Conservation (phyloP, 2,329 filamentous ascomycete genomes). For the Alternaria sp. region DNA sequence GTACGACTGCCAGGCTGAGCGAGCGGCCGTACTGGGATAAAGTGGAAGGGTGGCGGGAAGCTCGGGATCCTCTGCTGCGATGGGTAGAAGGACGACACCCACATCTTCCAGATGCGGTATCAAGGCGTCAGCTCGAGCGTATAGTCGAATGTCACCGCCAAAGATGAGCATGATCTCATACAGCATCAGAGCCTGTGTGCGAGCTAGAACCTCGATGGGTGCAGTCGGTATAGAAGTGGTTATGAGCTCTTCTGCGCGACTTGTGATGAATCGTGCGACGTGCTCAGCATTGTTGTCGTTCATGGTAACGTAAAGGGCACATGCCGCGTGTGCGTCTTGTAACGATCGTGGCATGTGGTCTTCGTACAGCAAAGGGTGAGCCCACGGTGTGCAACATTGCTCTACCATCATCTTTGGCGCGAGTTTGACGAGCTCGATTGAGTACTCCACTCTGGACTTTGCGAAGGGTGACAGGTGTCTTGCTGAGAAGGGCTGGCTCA, state of each 20-base stretch:
- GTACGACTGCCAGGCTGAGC: conserved; percentile 59
- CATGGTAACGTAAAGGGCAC: conserved; percentile 60
- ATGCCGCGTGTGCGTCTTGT: conserved; percentile 62
- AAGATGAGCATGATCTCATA: conserved; percentile 41
- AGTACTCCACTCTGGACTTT: conserved; percentile 33
- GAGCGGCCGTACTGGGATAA: conserved; percentile 45
- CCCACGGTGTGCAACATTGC: conserved; percentile 61
- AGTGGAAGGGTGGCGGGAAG: conserved; percentile 42
- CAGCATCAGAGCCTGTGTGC: conserved; percentile 37
- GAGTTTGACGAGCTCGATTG: conserved; percentile 35
- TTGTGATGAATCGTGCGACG: conserved; percentile 58
- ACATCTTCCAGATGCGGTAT: conserved; percentile 25
- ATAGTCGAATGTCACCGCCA: conserved; percentile 29
- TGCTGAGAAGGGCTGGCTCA: conserved; percentile 11
- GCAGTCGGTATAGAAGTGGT: conserved; percentile 17
- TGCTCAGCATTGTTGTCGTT: conserved; percentile 57
- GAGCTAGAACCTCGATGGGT: conserved; percentile 32
- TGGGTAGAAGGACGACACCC: conserved; percentile 5
- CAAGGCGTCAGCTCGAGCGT: conserved; percentile 23
- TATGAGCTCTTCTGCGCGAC: conserved; percentile 54
- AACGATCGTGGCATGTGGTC: conserved; percentile 59
- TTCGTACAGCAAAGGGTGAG: conserved; percentile 59
- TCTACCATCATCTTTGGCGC: conserved; percentile 53
- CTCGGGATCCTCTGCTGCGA: conserved; percentile 22
- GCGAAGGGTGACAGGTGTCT: conserved; percentile 27